These are phyloP conservation scores for Tolypocladium tropicale DNA, from an alignment of 2,329 filamentous ascomycete genomes.

Conservation along the genomic window DNA sequence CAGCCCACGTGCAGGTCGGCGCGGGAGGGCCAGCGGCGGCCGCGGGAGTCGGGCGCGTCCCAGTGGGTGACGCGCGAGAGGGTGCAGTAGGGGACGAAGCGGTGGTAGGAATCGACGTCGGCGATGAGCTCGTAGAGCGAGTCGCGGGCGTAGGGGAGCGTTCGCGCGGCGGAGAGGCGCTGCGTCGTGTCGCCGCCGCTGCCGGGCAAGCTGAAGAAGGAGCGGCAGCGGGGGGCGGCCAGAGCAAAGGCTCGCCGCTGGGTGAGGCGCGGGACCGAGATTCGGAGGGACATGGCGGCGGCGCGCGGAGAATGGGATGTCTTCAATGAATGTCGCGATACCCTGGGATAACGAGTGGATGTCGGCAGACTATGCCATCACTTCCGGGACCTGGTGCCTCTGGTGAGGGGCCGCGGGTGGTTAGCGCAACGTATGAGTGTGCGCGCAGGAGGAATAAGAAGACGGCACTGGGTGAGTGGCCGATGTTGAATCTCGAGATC, in stretches of 20 bases:
- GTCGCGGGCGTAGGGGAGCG: conserved; percentile 60
- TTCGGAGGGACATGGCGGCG: conserved; percentile 7
- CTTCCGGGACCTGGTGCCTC: neutral
- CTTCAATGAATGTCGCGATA: neutral
- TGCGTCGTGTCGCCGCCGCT: conserved; percentile 36
- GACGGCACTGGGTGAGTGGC: neutral
- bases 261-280: conserved; percentile 1
- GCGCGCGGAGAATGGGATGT: neutral
- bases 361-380: neutral
- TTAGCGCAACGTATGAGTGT: neutral
- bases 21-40: conserved; percentile 55
- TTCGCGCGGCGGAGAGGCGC: conserved; percentile 61
- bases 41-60: conserved; percentile 42
- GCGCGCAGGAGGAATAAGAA: neutral
- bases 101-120: conserved; percentile 73
- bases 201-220: conserved; percentile 7
- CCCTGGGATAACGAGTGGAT: neutral
- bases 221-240: conserved; percentile 7
- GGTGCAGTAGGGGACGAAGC: conserved; percentile 88
- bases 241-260: conserved; percentile 1
- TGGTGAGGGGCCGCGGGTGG: neutral
- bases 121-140: conserved; percentile 78
- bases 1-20: conserved; percentile 80
- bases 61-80: conserved; percentile 67
- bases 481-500: neutral